Percentiles rank a stretch among this genome's conserved stretches.
These are phyloP conservation scores for Phaseolus coccineus DNA, from an alignment of 331 rosid species.

Conservation along the genomic window DNA sequence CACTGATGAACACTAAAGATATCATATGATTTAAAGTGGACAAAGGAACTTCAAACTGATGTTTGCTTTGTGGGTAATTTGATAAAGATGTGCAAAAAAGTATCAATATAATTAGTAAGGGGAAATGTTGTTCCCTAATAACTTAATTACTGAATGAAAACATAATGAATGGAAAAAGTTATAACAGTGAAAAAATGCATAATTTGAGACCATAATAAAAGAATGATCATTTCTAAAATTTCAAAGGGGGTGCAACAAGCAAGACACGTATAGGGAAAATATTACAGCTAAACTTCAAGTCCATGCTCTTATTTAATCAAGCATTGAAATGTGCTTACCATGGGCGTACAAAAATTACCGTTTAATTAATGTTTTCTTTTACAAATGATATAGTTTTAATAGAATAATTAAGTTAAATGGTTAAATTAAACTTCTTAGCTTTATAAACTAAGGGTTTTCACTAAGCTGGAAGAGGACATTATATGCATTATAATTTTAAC, in stretches of 20 bases:
- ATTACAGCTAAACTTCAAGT: neutral
- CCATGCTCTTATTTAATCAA: neutral
- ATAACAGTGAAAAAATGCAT: neutral
- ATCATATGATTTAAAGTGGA: constrained; percentile 34
- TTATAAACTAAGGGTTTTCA: neutral
- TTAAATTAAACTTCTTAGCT: neutral
- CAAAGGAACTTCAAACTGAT: constrained; percentile 13
- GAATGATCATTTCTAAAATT: no score
- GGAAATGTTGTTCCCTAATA: neutral
- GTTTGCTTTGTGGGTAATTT: neutral
- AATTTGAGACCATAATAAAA: neutral
- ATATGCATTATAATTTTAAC: neutral
- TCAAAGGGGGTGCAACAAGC: no score
- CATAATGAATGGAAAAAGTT: neutral
- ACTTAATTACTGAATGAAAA: neutral
- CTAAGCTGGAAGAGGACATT: neutral
- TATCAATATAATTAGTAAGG: neutral
- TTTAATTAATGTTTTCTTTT: no score
- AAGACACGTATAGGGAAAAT: neutral
- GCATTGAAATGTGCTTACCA: neutral
- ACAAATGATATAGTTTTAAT: no score
- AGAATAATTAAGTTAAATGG: no score
- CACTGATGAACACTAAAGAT: no score
- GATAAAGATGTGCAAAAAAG: neutral
- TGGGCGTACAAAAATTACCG: no score